Conservation (phyloP, 331 rosid species). For the Acacia pycnantha region DNA sequence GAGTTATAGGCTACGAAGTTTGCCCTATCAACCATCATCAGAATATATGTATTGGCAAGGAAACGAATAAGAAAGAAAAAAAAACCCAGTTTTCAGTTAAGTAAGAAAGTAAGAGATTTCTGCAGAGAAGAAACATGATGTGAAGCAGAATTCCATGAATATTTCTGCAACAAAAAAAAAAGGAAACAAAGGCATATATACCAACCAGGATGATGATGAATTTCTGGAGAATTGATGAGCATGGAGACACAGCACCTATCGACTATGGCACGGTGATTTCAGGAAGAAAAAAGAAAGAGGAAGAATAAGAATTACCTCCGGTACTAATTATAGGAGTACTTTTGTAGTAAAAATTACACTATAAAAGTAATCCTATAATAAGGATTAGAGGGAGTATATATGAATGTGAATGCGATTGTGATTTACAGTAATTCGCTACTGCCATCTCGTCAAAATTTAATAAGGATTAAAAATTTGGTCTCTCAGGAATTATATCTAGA, state of each 20-base stretch:
- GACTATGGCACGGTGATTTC: not conserved
- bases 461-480: too few relatives aligned
- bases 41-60: not conserved
- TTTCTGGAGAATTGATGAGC: not conserved
- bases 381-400: too few relatives aligned
- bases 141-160: not conserved
- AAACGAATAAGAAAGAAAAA: not conserved
- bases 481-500: too few relatives aligned
- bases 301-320: too few relatives aligned
- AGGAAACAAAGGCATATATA: not conserved
- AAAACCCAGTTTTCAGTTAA: not conserved
- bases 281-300: not conserved
- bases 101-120: not conserved
- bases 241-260: not conserved
- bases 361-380: too few relatives aligned
- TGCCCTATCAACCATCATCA: too few relatives aligned
- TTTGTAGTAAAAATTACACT: too few relatives aligned
- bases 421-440: not conserved
- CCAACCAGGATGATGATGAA: conserved; percentile 13
- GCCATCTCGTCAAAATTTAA: not conserved
- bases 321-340: too few relatives aligned
- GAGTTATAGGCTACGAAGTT: too few relatives aligned
- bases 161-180: not conserved
- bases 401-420: not conserved
- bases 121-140: not conserved